Percentiles rank a stretch among this genome's conserved stretches.
Evolutionary conservation across 768 basidiomycete genomes (phyloP).

Genomic region (Tylopilus vinaceipallidus): DNA sequence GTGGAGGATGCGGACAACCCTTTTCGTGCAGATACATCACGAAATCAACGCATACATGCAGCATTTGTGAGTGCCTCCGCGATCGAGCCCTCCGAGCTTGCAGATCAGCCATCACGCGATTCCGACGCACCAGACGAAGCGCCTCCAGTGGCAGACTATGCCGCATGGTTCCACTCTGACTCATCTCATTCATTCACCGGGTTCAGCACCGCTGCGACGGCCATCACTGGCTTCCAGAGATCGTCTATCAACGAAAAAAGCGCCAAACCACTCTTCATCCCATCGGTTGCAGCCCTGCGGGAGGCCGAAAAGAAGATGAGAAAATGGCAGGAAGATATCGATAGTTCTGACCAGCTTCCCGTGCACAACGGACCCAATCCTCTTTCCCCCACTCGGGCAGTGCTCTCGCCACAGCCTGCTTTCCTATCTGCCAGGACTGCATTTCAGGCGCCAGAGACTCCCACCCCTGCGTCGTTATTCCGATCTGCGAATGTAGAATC

Average conservation of each 20-base stretch:
- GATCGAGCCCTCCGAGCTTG: not conserved
- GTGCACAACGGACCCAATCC: constrained; percentile 21
- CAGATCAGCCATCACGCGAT: constrained; percentile 4
- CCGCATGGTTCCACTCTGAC: constrained; percentile 49
- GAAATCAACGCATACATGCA: constrained; percentile 21
- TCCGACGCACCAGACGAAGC: constrained; percentile 39
- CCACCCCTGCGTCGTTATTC: constrained; percentile 33
- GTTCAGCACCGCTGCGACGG: constrained; percentile 38
- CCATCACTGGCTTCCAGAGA: constrained; percentile 19
- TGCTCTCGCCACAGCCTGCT: constrained; percentile 28
- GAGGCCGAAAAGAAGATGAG: constrained; percentile 53
- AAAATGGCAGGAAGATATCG: constrained; percentile 46
- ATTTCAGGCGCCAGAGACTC: constrained; percentile 35
- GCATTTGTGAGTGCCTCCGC: constrained; percentile 19
- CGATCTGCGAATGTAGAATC: constrained; percentile 25
- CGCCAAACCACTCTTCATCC: constrained; percentile 40
- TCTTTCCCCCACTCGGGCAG: not conserved
- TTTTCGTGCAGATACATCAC: constrained; percentile 12
- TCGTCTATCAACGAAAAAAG: constrained; percentile 1
- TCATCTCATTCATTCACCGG: constrained; percentile 27
- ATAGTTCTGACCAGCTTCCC: constrained; percentile 5
- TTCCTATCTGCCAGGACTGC: constrained; percentile 40
- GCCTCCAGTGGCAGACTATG: constrained; percentile 40
- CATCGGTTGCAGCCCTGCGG: constrained; percentile 53
- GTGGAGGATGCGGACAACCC: constrained; percentile 23